Evolutionary conservation across 768 basidiomycete species (phyloP), one percentile per base, ranked within the genome.

Genomic region (Saitozyma sp.): DNA sequence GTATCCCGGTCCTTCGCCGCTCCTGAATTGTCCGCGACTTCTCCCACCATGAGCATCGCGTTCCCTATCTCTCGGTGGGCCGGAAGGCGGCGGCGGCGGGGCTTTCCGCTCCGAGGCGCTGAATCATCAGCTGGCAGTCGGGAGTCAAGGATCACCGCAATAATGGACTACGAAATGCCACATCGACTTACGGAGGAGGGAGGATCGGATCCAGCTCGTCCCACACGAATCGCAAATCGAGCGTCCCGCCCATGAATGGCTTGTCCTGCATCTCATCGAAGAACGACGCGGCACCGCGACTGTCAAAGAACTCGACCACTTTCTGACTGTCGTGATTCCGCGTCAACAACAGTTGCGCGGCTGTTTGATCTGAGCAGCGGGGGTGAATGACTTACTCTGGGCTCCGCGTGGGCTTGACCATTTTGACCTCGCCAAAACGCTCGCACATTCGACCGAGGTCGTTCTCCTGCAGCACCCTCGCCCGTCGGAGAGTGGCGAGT

Each of bases 261-360:
- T 90, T 86, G 61, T 90, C 88, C 54, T 91, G 84, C 64, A 96
- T 81, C 17, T 87, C 83, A 70, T 96, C 91, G 67, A 85, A 87
- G 0, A 93, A 89, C 68, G 90, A 86, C 40, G 87, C 87, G 59
- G 87, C 87, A 20, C 88, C 90, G 87, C 92, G 66, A 19, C 50
- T 52, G 75, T 99, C 96, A 75, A 88, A 99, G 74, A 87, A 93
- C 76, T 98, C 93, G n/a, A 98, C 89, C 66, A 90, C 87, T 62
- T 90, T 88, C 70, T 91, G 89, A 69, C 92, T 97, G 63, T 64
- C 20, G 11, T 43, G 51, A 20, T 13, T 54, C 76, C 83, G 58
- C 69, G 86, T 88, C 42, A 59, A 81, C 79, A 90, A 87, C 48
- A 80, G 5, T 29, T 29, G 29, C 5, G 29, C 29, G 29, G 29